phyloP scores from a whole-genome alignment of 2,329 filamentous ascomycete species.

The Paracamarosporium sp. region DNA sequence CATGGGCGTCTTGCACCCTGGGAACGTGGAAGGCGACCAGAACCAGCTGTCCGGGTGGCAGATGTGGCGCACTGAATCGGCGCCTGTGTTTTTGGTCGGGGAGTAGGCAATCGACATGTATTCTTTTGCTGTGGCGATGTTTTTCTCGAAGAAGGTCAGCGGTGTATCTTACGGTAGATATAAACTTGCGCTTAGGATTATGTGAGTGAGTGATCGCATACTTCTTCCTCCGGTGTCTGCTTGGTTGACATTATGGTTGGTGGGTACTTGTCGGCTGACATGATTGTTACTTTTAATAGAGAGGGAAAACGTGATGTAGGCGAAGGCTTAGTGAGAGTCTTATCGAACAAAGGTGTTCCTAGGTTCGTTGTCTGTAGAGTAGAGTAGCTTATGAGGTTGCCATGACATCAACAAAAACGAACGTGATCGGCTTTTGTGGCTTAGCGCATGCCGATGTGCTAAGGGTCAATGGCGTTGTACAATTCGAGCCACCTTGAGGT shows the following conservation, averaged over 20 bases:
- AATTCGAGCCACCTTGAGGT: too few species aligned
- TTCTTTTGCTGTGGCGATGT: slow-evolving; percentile 43
- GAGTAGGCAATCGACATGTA: slow-evolving; percentile 50
- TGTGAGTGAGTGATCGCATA: neutral
- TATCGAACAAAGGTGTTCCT: too few species aligned
- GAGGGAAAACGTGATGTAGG: too few species aligned
- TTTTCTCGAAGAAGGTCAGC: slow-evolving; percentile 31
- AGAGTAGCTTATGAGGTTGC: neutral
- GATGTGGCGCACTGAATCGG: slow-evolving; percentile 41
- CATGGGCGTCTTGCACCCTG: slow-evolving; percentile 44
- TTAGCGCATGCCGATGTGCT: neutral
- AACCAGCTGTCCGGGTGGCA: slow-evolving; percentile 42
- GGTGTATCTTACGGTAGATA: too few species aligned
- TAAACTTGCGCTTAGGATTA: too few species aligned
- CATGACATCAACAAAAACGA: slow-evolving; percentile 3
- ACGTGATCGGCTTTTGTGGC: neutral
- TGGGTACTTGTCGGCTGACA: neutral
- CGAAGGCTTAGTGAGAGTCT: too few species aligned
- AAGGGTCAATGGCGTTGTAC: neutral
- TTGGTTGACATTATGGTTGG: slow-evolving; percentile 19
- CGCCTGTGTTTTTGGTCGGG: slow-evolving; percentile 43
- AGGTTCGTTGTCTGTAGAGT: too few species aligned
- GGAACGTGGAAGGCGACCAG: slow-evolving; percentile 47
- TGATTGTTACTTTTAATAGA: neutral
- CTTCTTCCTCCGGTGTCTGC: slow-evolving; percentile 22